A percentile compares a stretch with the other conserved stretches of the same genome.
phyloP scores from a whole-genome alignment of 495 filamentous ascomycete species.

The Daldinia decipiens region DNA sequence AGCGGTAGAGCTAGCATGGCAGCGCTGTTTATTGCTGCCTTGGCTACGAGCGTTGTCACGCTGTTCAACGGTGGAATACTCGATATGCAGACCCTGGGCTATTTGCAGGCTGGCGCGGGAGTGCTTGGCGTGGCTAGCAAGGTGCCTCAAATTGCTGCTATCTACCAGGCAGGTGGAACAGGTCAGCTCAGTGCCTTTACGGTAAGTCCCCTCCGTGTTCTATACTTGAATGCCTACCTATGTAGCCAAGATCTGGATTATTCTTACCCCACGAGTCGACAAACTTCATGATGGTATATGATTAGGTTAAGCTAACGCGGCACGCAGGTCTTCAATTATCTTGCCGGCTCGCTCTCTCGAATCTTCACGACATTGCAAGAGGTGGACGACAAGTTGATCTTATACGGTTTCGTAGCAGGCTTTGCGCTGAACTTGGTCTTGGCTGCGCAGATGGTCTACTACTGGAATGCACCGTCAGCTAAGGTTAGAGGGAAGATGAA shows the following conservation, averaged over 20 bases:
- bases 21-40: conserved; percentile 77
- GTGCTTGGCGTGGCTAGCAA: conserved; percentile 86
- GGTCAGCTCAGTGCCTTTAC: conserved; percentile 96
- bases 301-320: conserved; percentile 26
- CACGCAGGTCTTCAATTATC: conserved; percentile 93
- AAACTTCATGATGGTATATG: background rate
- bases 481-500: conserved; percentile 62
- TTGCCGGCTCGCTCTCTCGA: conserved; percentile 86
- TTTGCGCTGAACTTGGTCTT: conserved; percentile 88
- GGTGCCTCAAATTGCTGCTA: conserved; percentile 87
- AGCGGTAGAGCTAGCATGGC: conserved; percentile 68
- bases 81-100: conserved; percentile 72
- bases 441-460: conserved; percentile 92
- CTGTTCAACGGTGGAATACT: conserved; percentile 76
- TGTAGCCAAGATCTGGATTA: too few species aligned
- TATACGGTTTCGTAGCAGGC: conserved; percentile 91
- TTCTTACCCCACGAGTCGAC: too few species aligned
- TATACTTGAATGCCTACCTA: conserved; percentile 2
- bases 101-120: conserved; percentile 86
- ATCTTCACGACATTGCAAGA: conserved; percentile 98
- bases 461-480: conserved; percentile 83
- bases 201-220: conserved; percentile 63
- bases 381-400: conserved; percentile 92
- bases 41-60: conserved; percentile 73
- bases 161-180: conserved; percentile 85